Evolutionary conservation across 176 grass and related monocot species (phyloP).

Genomic region (Lolium rigidum): DNA sequence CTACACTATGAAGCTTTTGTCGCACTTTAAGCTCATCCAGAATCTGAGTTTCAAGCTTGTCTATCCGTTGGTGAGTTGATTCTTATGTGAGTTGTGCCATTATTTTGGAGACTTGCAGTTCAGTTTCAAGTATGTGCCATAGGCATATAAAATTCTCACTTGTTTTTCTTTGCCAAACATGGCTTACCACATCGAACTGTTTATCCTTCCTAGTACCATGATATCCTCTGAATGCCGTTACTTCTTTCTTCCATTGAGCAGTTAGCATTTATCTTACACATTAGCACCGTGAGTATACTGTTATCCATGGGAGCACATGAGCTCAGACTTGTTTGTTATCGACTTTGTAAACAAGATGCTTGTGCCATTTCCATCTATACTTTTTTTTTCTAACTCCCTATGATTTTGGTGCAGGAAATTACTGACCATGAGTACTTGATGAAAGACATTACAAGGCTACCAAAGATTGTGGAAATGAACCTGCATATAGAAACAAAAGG

Average conservation of each 20-base stretch:
- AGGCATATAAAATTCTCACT: neutral
- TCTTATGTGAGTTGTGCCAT: neutral
- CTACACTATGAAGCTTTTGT: too few relatives aligned
- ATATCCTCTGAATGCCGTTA: neutral
- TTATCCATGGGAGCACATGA: too few relatives aligned
- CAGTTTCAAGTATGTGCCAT: neutral
- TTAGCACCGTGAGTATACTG: neutral
- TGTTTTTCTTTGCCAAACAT: neutral
- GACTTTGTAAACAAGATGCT: neutral
- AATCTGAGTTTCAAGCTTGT: neutral
- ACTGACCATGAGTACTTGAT: too few relatives aligned
- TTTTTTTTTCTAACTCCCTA: too few relatives aligned
- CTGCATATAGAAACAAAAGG: too few relatives aligned
- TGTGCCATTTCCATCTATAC: neutral
- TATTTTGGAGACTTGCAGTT: neutral
- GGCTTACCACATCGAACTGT: too few relatives aligned
- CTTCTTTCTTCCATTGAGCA: neutral
- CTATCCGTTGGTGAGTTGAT: constrained; percentile 19
- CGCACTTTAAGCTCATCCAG: too few relatives aligned
- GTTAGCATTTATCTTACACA: neutral
- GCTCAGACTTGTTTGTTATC: neutral
- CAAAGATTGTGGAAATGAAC: too few relatives aligned
- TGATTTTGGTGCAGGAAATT: too few relatives aligned
- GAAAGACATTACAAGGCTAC: too few relatives aligned
- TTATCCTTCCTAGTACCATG: neutral